Conservation (phyloP, 352 stramenopile species). For the Phytophthora constricta region DNA sequence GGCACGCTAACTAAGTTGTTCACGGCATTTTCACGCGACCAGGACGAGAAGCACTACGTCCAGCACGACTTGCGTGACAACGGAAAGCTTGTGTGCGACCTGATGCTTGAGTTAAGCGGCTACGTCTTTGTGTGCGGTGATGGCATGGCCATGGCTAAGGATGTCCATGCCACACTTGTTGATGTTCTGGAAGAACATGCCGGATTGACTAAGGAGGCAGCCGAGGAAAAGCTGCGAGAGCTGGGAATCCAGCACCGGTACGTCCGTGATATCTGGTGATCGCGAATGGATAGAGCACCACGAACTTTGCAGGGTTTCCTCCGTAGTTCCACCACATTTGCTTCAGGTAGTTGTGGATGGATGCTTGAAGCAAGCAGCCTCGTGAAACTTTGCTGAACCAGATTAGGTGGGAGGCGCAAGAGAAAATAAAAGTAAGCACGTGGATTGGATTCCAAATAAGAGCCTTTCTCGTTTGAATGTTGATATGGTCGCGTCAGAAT, state of each 20-base stretch:
- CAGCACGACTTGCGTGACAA: slow-evolving; percentile 86
- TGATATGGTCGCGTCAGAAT: too few relatives aligned
- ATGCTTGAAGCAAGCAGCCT: slow-evolving; percentile 9
- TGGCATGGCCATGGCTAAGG: slow-evolving; percentile 94
- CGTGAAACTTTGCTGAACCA: too few relatives aligned
- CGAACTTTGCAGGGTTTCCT: slow-evolving; percentile 29
- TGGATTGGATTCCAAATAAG: too few relatives aligned
- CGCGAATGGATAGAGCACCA: slow-evolving; percentile 10
- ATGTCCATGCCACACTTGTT: slow-evolving; percentile 91
- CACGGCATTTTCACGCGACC: slow-evolving; percentile 93
- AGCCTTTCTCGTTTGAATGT: too few relatives aligned
- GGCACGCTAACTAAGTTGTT: slow-evolving; percentile 86
- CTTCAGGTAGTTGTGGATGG: slow-evolving; percentile 2
- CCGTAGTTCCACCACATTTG: slow-evolving; percentile 25
- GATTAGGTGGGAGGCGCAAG: too few relatives aligned
- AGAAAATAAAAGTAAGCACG: too few relatives aligned
- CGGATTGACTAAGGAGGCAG: slow-evolving; percentile 55
- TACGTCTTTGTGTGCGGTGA: slow-evolving; percentile 97
- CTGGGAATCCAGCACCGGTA: slow-evolving; percentile 83
- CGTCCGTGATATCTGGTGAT: slow-evolving; percentile 90
- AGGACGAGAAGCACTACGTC: slow-evolving; percentile 94
- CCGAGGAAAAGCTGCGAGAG: slow-evolving; percentile 62
- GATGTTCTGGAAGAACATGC: slow-evolving; percentile 80
- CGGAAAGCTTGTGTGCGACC: slow-evolving; percentile 63
- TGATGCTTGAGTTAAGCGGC: slow-evolving; percentile 80